phyloP scores from a whole-genome alignment of 2,329 filamentous ascomycete genomes.

The Elsinoe arachidis region DNA sequence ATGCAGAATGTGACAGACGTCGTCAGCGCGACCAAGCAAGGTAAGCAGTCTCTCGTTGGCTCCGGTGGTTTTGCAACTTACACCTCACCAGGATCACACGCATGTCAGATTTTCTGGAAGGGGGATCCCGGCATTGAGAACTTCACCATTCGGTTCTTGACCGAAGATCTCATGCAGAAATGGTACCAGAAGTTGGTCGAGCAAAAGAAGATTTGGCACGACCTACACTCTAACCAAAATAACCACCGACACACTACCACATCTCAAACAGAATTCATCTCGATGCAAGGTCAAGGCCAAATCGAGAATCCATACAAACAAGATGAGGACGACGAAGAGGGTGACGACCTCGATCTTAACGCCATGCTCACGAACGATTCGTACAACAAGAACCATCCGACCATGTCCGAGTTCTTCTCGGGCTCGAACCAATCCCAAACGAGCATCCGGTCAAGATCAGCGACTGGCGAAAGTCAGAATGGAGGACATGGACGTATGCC shows the following conservation, averaged over 20 bases:
- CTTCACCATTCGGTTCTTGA: constrained; percentile 86
- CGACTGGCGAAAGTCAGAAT: constrained; percentile 60
- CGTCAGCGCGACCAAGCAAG: constrained; percentile 77
- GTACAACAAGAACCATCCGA: constrained; percentile 21
- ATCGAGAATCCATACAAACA: constrained; percentile 76
- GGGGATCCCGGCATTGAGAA: constrained; percentile 92
- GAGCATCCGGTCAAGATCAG: constrained; percentile 66
- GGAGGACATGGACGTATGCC: constrained; percentile 36
- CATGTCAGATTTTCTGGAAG: constrained; percentile 97
- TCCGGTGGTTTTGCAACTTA: neutral
- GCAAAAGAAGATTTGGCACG: constrained; percentile 14
- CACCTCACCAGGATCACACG: constrained; percentile 63
- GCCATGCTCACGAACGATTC: constrained; percentile 12
- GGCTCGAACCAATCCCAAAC: constrained; percentile 64
- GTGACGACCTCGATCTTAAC: constrained; percentile 22
- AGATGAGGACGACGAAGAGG: constrained; percentile 46
- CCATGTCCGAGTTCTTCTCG: constrained; percentile 43
- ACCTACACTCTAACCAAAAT: neutral
- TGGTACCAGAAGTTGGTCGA: constrained; percentile 46
- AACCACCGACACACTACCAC: constrained; percentile 37
- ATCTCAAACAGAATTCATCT: constrained; percentile 67
- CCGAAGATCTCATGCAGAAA: constrained; percentile 87
- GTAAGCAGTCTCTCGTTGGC: constrained; percentile 42
- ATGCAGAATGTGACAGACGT: constrained; percentile 98
- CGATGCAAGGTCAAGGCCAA: constrained; percentile 57